Evolutionary conservation across 2,329 filamentous ascomycete genomes (phyloP), one percentile per base, ranked within the genome.

Genomic region (Trichoderma atroviride): DNA sequence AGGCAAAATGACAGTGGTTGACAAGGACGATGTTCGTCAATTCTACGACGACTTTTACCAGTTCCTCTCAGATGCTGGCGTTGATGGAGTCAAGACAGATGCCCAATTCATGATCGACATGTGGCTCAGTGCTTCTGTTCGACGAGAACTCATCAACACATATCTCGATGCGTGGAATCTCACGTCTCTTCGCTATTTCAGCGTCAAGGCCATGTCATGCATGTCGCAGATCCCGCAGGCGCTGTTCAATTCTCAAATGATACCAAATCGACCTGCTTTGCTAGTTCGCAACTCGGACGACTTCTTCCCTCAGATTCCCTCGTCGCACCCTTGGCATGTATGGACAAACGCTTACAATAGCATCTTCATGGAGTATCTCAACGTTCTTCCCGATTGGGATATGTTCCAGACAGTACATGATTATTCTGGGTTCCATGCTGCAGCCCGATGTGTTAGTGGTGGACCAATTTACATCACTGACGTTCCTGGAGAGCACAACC

Each of bases 401-500:
- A 90, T 91, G 88, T 91, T 91, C 75, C 88, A 90, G 74, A 89
- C 88, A 0, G 81, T 82, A 1, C 86, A 89, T 71, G 81, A 84
- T 29, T 97, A 92, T 78, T 92, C 91, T 0, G 87, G 86, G 0
- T 97, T 96, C 77, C 96, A 99, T 74, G 96, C 93, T 5, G 95
- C 96, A 1, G 94, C 94, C 2, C 87, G 96, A 58, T 97, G 93
- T 78, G 84, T 99, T 11, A 94, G 91, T 59, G 96, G 96, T 10
- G 96, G 96, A 0, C 96, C 95, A 0, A 91, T 99, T 52, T 97
- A 96, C 75, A 94, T 99, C 77, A 98, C 95, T 0, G 96, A 99
- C 79, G 87, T 89, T 0, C 95, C 95, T 0, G 94, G 93, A 0
- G 82, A 92, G 70, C 93, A 98, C 78, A 86, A 97, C 75, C 75